phyloP scores from a whole-genome alignment of 208 protist genomes.

The Crithidia acanthocephali region DNA sequence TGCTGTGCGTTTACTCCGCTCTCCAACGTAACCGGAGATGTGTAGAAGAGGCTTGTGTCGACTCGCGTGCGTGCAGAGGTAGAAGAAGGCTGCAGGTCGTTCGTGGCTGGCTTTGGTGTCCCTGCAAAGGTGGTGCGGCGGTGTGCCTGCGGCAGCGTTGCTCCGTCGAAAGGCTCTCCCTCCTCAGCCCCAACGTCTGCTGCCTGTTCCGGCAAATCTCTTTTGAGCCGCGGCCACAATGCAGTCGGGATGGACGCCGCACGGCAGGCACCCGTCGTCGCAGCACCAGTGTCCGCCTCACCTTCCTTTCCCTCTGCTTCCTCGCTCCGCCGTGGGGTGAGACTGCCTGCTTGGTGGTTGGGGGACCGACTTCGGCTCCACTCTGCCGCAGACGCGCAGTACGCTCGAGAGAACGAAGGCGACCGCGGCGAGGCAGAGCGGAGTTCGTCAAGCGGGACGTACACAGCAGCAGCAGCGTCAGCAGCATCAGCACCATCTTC shows the following conservation, averaged over 20 bases:
- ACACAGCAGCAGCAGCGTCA: slow-evolving; percentile 1
- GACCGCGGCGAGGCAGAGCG: slow-evolving; percentile 17
- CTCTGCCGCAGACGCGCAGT: not conserved
- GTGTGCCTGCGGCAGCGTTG: too few species aligned
- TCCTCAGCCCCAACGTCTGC: not conserved
- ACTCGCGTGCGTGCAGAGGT: not conserved
- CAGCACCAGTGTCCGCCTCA: not conserved
- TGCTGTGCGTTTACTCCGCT: not conserved
- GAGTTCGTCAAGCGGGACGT: not conserved
- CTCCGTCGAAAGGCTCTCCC: too few species aligned
- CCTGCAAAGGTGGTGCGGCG: too few species aligned
- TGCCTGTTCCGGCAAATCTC: too few species aligned
- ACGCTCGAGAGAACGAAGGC: not conserved
- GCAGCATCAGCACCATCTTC: not conserved
- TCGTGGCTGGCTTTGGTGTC: too few species aligned
- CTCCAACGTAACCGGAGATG: not conserved
- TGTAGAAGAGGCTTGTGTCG: slow-evolving; percentile 9
- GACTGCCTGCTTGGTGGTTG: not conserved
- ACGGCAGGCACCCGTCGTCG: too few species aligned
- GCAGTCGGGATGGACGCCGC: slow-evolving; percentile 17
- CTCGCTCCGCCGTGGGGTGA: not conserved
- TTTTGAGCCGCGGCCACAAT: slow-evolving; percentile 17
- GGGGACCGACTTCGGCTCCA: not conserved
- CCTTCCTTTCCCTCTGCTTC: not conserved
- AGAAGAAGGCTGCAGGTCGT: too few species aligned